phyloP scores from a whole-genome alignment of 306 rosid genomes.

The Vachellia collinsii region DNA sequence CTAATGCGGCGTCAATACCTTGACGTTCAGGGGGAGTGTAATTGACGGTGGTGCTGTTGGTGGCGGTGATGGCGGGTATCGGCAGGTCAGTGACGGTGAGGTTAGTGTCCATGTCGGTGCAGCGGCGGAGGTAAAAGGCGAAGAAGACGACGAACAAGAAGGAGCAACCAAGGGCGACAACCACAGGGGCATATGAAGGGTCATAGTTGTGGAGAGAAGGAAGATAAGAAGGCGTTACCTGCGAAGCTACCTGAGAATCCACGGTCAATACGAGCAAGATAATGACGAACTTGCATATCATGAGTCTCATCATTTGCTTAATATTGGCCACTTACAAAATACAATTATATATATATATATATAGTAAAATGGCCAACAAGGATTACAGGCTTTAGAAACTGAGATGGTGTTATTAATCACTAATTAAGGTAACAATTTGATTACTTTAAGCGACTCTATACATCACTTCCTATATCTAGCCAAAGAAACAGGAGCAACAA shows the following conservation, averaged over 20 bases:
- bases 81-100: neutral
- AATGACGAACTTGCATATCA: neutral
- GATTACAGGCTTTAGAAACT: neutral
- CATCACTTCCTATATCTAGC: too few relatives aligned
- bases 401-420: neutral
- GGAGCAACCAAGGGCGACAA: constrained; percentile 1
- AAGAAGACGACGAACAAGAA: constrained; percentile 34
- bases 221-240: neutral
- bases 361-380: neutral
- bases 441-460: too few relatives aligned
- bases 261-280: neutral
- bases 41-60: neutral
- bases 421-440: too few relatives aligned
- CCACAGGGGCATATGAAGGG: constrained; percentile 30
- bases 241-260: constrained; percentile 33
- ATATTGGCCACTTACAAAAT: neutral
- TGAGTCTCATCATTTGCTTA: neutral
- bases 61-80: neutral
- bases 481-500: too few relatives aligned
- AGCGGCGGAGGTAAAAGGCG: neutral
- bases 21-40: neutral
- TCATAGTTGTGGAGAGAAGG: neutral
- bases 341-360: too few relatives aligned
- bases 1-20: constrained; percentile 37
- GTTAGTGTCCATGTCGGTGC: neutral